A percentile compares a stretch with the other conserved stretches of the same genome.
These are phyloP conservation scores for Hypoxylon sp. DNA, from an alignment of 2,329 filamentous ascomycete genomes.

Conservation along the genomic window DNA sequence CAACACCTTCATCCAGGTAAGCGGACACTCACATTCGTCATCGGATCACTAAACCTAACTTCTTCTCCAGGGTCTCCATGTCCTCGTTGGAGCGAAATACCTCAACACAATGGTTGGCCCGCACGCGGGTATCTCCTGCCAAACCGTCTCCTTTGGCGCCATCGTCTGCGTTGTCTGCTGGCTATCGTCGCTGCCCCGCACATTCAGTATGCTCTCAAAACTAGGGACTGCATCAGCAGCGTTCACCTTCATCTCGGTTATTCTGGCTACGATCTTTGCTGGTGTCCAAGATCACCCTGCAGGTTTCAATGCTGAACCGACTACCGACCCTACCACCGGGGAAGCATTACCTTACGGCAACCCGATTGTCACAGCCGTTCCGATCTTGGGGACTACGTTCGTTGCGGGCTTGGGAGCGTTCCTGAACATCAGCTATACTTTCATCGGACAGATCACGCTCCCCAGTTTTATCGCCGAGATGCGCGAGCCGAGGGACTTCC, in stretches of 20 bases:
- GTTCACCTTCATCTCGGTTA: constrained; percentile 90
- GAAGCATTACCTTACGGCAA: constrained; percentile 62
- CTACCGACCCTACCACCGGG: constrained; percentile 53
- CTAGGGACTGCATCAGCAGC: constrained; percentile 83
- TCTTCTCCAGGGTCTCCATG: constrained; percentile 75
- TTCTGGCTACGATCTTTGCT: constrained; percentile 86
- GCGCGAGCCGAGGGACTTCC: constrained; percentile 84
- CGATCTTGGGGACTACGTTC: constrained; percentile 79
- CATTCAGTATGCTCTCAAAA: constrained; percentile 83
- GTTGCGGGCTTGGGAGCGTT: constrained; percentile 88
- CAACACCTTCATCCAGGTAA: constrained; percentile 88
- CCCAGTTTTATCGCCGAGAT: constrained; percentile 97
- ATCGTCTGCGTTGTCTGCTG: constrained; percentile 82
- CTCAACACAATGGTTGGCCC: constrained; percentile 87
- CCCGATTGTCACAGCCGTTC: constrained; percentile 76
- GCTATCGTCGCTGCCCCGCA: constrained; percentile 84
- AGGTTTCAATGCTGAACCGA: constrained; percentile 67
- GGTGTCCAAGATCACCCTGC: constrained; percentile 81
- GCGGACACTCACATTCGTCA: constrained; percentile 28
- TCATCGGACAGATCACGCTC: constrained; percentile 94
- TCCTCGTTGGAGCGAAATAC: constrained; percentile 86
- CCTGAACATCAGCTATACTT: constrained; percentile 95
- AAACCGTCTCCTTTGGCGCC: constrained; percentile 84
- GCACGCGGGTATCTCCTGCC: constrained; percentile 70
- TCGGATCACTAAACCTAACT: constrained; percentile 34